phyloP scores from a whole-genome alignment of 2,329 filamentous ascomycete genomes.

The Didymella arachidicola region DNA sequence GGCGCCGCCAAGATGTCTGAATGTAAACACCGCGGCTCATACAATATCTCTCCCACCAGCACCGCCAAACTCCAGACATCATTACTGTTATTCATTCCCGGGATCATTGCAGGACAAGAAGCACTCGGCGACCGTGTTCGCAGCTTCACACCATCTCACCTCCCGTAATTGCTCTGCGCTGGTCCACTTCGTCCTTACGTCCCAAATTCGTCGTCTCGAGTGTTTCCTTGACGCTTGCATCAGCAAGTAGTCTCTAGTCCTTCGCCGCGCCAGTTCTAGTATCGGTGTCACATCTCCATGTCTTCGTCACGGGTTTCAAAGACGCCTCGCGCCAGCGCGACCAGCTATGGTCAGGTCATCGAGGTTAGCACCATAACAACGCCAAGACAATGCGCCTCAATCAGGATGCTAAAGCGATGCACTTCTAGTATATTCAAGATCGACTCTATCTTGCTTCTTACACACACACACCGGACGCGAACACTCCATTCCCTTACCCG shows the following conservation, averaged over 20 bases:
- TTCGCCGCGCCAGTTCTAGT: slow-evolving; percentile 5
- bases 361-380: slow-evolving; percentile 75
- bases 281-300: slow-evolving; percentile 22
- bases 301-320: slow-evolving; percentile 40
- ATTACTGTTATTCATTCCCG: slow-evolving; percentile 48
- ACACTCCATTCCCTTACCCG: slow-evolving; percentile 87
- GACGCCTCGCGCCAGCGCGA: slow-evolving; percentile 46
- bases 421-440: slow-evolving; percentile 63
- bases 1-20: slow-evolving; percentile 19
- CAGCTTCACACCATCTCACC: slow-evolving; percentile 26
- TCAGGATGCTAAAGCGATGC: slow-evolving; percentile 24
- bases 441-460: slow-evolving; percentile 95
- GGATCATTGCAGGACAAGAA: slow-evolving; percentile 29
- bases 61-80: slow-evolving; percentile 35
- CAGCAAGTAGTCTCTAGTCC: slow-evolving; percentile 19
- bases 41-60: slow-evolving; percentile 41
- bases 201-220: slow-evolving; percentile 26
- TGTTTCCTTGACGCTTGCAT: slow-evolving; percentile 22
- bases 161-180: slow-evolving; percentile 24
- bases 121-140: slow-evolving; percentile 32
- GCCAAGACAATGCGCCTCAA: slow-evolving; percentile 33
- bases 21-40: slow-evolving; percentile 32
- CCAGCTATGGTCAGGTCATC: slow-evolving; percentile 84
- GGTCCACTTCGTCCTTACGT: slow-evolving; percentile 31
- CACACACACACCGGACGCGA: slow-evolving; percentile 77